A percentile compares a stretch with the other conserved stretches of the same genome.
Conservation (phyloP, 2,329 filamentous ascomycete species). For the Aspergillus carbonarius region DNA sequence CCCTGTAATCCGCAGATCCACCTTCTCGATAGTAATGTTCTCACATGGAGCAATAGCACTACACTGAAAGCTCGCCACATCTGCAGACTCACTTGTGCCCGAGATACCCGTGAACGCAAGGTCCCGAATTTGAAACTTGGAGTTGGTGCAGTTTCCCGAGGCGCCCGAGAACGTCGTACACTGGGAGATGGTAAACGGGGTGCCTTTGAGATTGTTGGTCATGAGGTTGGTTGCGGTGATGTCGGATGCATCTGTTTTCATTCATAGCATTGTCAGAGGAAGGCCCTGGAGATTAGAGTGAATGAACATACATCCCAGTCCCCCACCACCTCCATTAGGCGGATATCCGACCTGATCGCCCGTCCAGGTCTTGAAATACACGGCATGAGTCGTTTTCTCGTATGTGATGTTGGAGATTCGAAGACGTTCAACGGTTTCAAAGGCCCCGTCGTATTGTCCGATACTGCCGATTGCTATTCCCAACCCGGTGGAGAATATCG, state of each 20-base stretch:
- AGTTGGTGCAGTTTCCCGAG: slow-evolving; percentile 41
- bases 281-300: not conserved
- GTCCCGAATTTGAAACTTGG: slow-evolving; percentile 41
- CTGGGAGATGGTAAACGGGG: slow-evolving; percentile 39
- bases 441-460: slow-evolving; percentile 53
- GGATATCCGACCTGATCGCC: slow-evolving; percentile 52
- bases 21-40: slow-evolving; percentile 21
- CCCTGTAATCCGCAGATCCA: slow-evolving; percentile 16
- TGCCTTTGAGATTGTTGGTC: slow-evolving; percentile 27
- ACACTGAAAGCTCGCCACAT: slow-evolving; percentile 33
- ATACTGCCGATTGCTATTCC: slow-evolving; percentile 60
- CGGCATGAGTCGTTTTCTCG: slow-evolving; percentile 48
- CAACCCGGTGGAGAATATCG: slow-evolving; percentile 50
- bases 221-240: slow-evolving; percentile 40
- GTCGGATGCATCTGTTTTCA: slow-evolving; percentile 30
- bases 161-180: slow-evolving; percentile 41
- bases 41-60: slow-evolving; percentile 30
- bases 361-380: slow-evolving; percentile 61
- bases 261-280: not conserved
- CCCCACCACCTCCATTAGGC: slow-evolving; percentile 60
- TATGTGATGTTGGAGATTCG: slow-evolving; percentile 50
- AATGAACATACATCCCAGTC: slow-evolving; percentile 49
- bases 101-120: slow-evolving; percentile 23
- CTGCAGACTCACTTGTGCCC: slow-evolving; percentile 17
- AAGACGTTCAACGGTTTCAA: slow-evolving; percentile 53